These are phyloP conservation scores for Backusella circina DNA, from an alignment of 192 early-diverging fungal genomes.

Conservation along the genomic window DNA sequence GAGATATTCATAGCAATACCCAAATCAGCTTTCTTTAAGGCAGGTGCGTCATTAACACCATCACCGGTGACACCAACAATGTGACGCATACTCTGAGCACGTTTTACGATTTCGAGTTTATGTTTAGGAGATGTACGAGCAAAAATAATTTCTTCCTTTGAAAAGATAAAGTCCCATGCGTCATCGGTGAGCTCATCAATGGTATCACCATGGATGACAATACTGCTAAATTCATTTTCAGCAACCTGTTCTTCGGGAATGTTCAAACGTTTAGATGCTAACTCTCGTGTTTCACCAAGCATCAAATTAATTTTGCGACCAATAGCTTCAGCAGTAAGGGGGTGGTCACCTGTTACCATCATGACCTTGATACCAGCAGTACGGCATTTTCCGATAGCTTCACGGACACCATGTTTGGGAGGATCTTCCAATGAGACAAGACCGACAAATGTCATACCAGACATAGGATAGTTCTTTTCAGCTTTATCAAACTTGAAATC, in stretches of 20 bases:
- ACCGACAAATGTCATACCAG: conserved; percentile 75
- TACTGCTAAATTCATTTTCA: conserved; percentile 82
- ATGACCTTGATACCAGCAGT: conserved; percentile 93
- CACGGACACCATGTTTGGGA: conserved; percentile 97
- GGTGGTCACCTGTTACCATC: conserved; percentile 99
- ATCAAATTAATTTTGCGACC: conserved; percentile 96
- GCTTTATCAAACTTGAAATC: conserved; percentile 76
- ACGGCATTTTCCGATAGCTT: conserved; percentile 92
- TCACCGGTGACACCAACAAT: conserved; percentile 98
- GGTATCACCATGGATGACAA: conserved; percentile 91
- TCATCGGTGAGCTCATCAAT: conserved; percentile 77
- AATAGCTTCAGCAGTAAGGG: conserved; percentile 94
- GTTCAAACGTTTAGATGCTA: conserved; percentile 67
- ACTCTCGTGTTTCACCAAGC: conserved; percentile 81
- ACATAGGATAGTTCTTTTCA: conserved; percentile 65
- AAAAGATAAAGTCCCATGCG: conserved; percentile 93
- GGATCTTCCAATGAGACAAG: conserved; percentile 92
- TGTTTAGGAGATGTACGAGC: conserved; percentile 95
- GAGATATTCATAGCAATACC: conserved; percentile 97
- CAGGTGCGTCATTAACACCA: conserved; percentile 86
- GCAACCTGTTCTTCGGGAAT: conserved; percentile 54
- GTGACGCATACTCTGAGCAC: conserved; percentile 87
- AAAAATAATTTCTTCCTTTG: conserved; percentile 95
- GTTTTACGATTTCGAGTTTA: conserved; percentile 95
- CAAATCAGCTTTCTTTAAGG: conserved; percentile 94